A percentile compares a stretch with the other conserved stretches of the same genome.
phyloP scores from a whole-genome alignment of 768 basidiomycete species.

The Nevesoporus exiguus region DNA sequence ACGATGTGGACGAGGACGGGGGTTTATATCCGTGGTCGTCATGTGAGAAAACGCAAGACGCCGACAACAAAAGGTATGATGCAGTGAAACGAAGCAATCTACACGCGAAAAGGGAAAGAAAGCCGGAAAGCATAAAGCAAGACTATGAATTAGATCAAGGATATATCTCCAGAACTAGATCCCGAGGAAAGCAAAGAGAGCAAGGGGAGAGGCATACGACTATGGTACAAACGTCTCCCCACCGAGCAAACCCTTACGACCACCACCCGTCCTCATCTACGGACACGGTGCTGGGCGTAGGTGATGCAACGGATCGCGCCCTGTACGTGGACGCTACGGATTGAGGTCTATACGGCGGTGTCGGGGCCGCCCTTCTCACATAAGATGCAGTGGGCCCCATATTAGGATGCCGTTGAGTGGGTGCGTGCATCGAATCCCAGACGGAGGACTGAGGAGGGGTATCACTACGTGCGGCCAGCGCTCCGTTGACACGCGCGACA shows the following conservation, averaged over 20 bases:
- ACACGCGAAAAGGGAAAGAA: background rate
- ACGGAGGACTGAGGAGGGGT: slow-evolving; percentile 59
- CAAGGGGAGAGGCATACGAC: background rate
- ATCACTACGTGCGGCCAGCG: slow-evolving; percentile 32
- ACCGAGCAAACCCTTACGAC: slow-evolving; percentile 34
- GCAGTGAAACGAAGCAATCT: background rate
- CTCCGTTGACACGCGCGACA: slow-evolving; percentile 37
- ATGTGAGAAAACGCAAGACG: background rate
- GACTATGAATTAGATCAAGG: slow-evolving; percentile 21
- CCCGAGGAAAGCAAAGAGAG: background rate
- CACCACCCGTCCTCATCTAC: slow-evolving; percentile 79
- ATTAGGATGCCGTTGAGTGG: slow-evolving; percentile 27
- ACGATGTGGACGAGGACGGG: background rate
- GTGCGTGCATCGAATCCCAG: slow-evolving; percentile 70
- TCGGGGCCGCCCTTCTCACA: slow-evolving; percentile 18
- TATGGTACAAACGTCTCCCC: slow-evolving; percentile 10
- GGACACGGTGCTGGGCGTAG: slow-evolving; percentile 75
- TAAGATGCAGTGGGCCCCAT: slow-evolving; percentile 12
- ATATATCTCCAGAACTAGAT: slow-evolving; percentile 21
- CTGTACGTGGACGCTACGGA: slow-evolving; percentile 49
- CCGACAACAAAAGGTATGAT: slow-evolving; percentile 17
- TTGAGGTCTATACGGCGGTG: slow-evolving; percentile 32
- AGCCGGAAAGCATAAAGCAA: background rate
- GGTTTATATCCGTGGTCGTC: slow-evolving; percentile 1
- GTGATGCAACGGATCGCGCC: slow-evolving; percentile 50